Base-by-base conservation (phyloP, 176 grass and related monocot genomes). In the Rhynchospora breviuscula region DNA sequence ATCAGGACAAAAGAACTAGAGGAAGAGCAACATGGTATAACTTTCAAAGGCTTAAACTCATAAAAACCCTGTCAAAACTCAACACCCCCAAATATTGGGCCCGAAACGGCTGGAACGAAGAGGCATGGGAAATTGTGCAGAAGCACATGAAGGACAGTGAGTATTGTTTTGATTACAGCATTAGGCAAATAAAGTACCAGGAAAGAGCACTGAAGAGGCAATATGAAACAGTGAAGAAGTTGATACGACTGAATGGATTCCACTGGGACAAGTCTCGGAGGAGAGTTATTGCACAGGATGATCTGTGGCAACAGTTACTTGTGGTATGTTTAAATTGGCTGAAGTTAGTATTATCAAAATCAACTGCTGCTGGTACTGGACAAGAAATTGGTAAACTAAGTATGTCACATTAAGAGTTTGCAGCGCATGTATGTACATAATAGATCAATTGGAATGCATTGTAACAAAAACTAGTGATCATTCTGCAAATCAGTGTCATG, bases 161-260 rank as follows among this genome's bases (percentile, higher is more conserved):
- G 17, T 59, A 59, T 58, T 58, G 54, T 58, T 58, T 58, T 18
- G n/a, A 59, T 2, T 59, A 59, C 57, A 59, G 67, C 43, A 47
- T 71, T 71, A 45, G 47, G 67, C 67, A 71, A 21, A 71, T 71
- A 45, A 71, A 71, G 67, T 47, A 71, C 15, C 67, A 71, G 67
- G 67, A 71, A 22, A 71, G 18, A 71, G 67, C 35, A 47, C 67
- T 71, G 43, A 71, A 21, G 40, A 71, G 48, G 17, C 68, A 48
- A 48, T 72, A 72, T 48, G 44, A 72, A 10, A 72, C 68, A 5
- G 44, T 72, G 8, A 72, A 22, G 40, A 72, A 72, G 44, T 72
- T 72, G 68, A 49, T 23, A 19, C 18, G 44, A 12, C 48, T 72
- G n/a, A 72, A 72, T 11, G 68, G 44, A 10, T 72, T 72, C n/a